Conservation (phyloP, 495 filamentous ascomycete species). For the Geopyxis carbonaria region DNA sequence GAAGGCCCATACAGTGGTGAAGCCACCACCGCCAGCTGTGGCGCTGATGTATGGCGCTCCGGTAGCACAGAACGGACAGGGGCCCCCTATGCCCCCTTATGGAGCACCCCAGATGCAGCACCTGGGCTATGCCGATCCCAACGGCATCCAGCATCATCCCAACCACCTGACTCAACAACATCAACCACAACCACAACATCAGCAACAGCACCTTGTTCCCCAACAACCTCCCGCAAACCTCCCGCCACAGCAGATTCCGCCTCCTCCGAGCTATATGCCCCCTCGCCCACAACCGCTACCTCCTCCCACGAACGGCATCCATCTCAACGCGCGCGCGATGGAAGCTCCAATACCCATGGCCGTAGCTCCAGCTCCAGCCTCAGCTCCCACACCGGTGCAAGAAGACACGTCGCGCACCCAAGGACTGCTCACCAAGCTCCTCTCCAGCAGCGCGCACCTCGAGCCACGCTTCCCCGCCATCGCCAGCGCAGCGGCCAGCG, state of each 20-base stretch:
- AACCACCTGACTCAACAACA: too few relatives aligned
- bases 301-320: too few relatives aligned
- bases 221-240: too few relatives aligned
- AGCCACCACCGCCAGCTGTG: neutral
- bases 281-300: neutral
- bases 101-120: neutral
- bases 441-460: too few relatives aligned
- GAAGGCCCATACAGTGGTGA: slow-evolving; percentile 25
- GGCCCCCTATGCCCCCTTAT: neutral
- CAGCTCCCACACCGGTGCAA: too few relatives aligned
- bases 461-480: neutral
- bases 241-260: slow-evolving; percentile 4
- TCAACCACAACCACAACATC: too few relatives aligned
- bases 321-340: neutral
- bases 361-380: neutral
- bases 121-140: neutral
- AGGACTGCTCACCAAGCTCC: slow-evolving; percentile 1
- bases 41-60: neutral
- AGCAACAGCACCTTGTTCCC: too few relatives aligned
- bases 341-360: slow-evolving; percentile 4
- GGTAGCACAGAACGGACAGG: slow-evolving; percentile 4
- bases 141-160: slow-evolving; percentile 2
- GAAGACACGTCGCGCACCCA: too few relatives aligned
- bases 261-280: slow-evolving; percentile 3
- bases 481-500: too few relatives aligned